A percentile compares a stretch with the other conserved stretches of the same genome.
phyloP scores from a whole-genome alignment of 2,329 filamentous ascomycete genomes.

The Fusarium staphyleae region DNA sequence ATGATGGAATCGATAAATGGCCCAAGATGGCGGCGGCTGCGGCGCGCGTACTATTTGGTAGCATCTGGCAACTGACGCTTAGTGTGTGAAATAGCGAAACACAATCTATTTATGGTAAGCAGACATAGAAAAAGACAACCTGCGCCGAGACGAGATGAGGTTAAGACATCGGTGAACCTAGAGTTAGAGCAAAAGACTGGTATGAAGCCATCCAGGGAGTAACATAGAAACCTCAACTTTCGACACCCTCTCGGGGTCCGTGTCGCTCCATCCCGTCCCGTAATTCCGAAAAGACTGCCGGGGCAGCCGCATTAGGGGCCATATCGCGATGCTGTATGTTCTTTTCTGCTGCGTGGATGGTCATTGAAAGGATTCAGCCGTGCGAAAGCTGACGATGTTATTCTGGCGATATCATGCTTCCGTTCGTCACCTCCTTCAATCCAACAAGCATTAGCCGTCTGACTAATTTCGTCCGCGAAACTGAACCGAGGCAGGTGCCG shows the following conservation, averaged over 20 bases:
- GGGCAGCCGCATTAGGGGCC: neutral
- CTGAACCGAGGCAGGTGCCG: slow-evolving; percentile 4
- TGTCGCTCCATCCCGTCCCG: slow-evolving; percentile 12
- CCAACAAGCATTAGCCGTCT: neutral
- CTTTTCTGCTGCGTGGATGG: neutral
- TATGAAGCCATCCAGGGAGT: slow-evolving; percentile 3
- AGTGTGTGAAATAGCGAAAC: neutral
- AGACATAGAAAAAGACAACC: neutral
- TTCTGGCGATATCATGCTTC: neutral
- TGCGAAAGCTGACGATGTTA: slow-evolving; percentile 2
- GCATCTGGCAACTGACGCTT: slow-evolving; percentile 8
- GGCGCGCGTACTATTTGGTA: slow-evolving; percentile 6
- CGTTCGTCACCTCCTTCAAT: neutral
- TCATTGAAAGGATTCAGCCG: slow-evolving; percentile 9
- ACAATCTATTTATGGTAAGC: slow-evolving; percentile 7
- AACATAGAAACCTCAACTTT: too few species aligned
- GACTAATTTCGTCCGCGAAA: neutral
- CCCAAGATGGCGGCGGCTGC: neutral
- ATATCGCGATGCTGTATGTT: neutral
- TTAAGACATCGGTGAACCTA: slow-evolving; percentile 10
- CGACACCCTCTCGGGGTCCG: slow-evolving; percentile 20
- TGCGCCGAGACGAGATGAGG: slow-evolving; percentile 4
- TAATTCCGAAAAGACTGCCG: neutral
- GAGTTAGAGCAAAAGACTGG: slow-evolving; percentile 6
- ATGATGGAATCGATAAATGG: slow-evolving; percentile 1